phyloP scores from a whole-genome alignment of 1,284 basidiomycete species.

The Phylloporus sp. region DNA sequence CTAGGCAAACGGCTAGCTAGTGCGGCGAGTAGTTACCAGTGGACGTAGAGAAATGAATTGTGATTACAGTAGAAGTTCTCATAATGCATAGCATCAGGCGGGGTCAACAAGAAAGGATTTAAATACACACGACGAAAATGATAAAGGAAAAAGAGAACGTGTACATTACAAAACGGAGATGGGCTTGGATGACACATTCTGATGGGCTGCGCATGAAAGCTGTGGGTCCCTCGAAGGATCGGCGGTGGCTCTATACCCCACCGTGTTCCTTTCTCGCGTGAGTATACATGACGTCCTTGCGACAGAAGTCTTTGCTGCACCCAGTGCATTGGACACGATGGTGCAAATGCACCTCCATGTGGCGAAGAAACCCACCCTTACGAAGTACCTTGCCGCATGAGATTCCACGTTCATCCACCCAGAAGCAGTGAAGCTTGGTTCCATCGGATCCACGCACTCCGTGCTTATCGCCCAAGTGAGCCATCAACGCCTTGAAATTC shows the following conservation, averaged over 20 bases:
- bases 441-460: not conserved
- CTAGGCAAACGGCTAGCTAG: too few relatives aligned
- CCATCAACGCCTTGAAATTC: not conserved
- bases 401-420: not conserved
- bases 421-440: not conserved
- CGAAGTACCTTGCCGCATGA: not conserved
- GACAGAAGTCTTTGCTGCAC: constrained; percentile 7
- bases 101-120: too few relatives aligned
- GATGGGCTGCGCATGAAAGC: too few relatives aligned
- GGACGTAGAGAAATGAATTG: too few relatives aligned
- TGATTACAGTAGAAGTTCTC: too few relatives aligned
- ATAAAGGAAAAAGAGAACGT: too few relatives aligned
- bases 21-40: too few relatives aligned
- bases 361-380: not conserved
- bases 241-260: not conserved
- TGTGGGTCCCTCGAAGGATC: too few relatives aligned
- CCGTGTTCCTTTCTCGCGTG: constrained; percentile 14
- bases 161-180: too few relatives aligned
- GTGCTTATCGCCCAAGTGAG: not conserved
- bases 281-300: constrained; percentile 8
- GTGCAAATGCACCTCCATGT: not conserved
- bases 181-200: too few relatives aligned
- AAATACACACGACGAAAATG: too few relatives aligned
- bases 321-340: not conserved
- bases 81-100: too few relatives aligned